Percentiles rank a stretch among this genome's conserved stretches.
Evolutionary conservation across 2,329 filamentous ascomycete genomes (phyloP).

Genomic region (Microdochium nivale): DNA sequence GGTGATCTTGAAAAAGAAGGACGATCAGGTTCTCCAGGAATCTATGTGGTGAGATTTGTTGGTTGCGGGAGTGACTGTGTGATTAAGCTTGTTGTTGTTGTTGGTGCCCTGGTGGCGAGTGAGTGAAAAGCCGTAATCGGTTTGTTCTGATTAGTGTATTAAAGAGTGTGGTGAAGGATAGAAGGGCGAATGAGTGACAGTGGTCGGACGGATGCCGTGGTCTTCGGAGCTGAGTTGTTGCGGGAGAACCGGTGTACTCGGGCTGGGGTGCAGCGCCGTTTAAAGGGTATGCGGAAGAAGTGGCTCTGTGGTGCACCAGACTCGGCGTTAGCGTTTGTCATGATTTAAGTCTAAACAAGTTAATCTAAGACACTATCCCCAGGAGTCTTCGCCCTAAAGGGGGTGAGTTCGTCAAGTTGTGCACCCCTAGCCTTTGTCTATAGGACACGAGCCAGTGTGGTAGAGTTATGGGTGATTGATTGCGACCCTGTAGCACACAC

Average conservation of each 20-base stretch:
- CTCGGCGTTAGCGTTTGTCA: neutral
- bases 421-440: neutral
- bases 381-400: conserved; percentile 4
- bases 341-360: neutral
- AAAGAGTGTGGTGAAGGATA: conserved; percentile 46
- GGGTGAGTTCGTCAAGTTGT: conserved; percentile 6
- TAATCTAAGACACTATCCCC: neutral
- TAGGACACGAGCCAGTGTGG: neutral
- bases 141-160: conserved; percentile 48
- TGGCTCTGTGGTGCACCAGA: conserved; percentile 26
- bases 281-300: conserved; percentile 36
- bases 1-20: conserved; percentile 28
- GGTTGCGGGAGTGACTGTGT: conserved; percentile 8
- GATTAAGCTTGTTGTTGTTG: conserved; percentile 20
- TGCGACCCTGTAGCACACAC: neutral
- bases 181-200: conserved; percentile 45
- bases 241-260: neutral
- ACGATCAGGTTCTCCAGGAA: conserved; percentile 44
- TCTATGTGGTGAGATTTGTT: conserved; percentile 25
- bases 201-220: conserved; percentile 39
- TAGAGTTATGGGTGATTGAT: neutral
- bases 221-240: neutral
- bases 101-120: conserved; percentile 25
- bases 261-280: conserved; percentile 16
- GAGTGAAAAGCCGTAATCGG: conserved; percentile 34